A percentile compares a stretch with the other conserved stretches of the same genome.
Evolutionary conservation across 2,329 filamentous ascomycete genomes (phyloP).

Genomic region (Hypoxylon sp.): DNA sequence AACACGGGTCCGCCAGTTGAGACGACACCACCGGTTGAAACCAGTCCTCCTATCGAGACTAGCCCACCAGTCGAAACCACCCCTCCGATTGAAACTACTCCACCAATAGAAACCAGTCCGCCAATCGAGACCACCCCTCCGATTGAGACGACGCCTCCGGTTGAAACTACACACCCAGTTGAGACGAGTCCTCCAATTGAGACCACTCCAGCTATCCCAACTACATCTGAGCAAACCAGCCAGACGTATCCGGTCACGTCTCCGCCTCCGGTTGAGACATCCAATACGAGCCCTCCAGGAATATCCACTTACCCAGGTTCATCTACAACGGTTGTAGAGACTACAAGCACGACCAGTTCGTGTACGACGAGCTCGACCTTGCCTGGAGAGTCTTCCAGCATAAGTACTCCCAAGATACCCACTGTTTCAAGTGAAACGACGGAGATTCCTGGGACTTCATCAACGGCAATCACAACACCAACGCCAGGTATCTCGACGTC

Average conservation of each 20-base stretch:
- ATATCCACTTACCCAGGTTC: background rate
- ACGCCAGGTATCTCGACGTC: background rate
- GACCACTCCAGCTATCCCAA: background rate
- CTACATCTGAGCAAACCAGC: slow-evolving; percentile 11
- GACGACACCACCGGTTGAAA: background rate
- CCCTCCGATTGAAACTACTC: no score
- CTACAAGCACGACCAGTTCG: slow-evolving; percentile 1
- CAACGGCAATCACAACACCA: background rate
- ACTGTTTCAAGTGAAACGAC: background rate
- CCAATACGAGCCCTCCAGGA: background rate
- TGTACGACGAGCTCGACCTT: background rate
- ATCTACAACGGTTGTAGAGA: background rate
- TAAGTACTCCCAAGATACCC: background rate
- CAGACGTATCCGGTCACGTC: slow-evolving; percentile 16
- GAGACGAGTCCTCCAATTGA: background rate
- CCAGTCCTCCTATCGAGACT: no score
- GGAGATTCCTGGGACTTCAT: background rate
- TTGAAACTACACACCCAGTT: no score
- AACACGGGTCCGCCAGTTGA: background rate
- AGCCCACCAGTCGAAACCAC: background rate
- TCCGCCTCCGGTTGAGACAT: background rate
- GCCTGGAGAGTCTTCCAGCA: background rate
- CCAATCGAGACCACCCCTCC: background rate
- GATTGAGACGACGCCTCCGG: background rate
- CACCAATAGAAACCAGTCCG: background rate